Evolutionary conservation across 2,329 filamentous ascomycete species (phyloP), one percentile per base, ranked within the genome.

Genomic region (Cryphonectria parasitica): DNA sequence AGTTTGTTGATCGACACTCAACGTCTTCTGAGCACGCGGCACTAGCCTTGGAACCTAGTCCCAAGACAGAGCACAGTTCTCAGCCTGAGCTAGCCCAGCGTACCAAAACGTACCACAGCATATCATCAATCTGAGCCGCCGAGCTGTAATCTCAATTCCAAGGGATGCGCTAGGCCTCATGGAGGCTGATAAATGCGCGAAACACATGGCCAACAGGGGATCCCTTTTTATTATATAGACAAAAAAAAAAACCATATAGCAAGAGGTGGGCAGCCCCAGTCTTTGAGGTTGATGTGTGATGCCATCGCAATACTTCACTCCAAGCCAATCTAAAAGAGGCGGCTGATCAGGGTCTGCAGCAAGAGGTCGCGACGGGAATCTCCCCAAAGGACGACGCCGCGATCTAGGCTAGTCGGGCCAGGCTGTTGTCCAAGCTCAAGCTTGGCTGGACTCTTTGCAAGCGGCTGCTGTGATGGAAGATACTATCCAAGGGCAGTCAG

Each of bases 61-160:
- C 39, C 64, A 65, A 45, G 69, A 63, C 66, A 69, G 65, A 67
- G 71, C 69, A 70, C 56, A 72, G 43, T 66, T 72, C 71, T 72
- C 71, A 72, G 71, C 71, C 71, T 72, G 66, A 71, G 63, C 71
- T 72, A 68, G 67, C 41, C 56, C 52, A 34, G 39, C 28, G 56
- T 39, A 39, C 19, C 49, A 63, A 41, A 41, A 63, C n/a, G 41
- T 39, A 3, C 22, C 45, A n/a, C 8, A n/a, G 45, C 45, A 67
- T 36, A 19, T 34, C 54, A 31, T 67, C 54, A 41, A 43, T 25
- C 61, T 25, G 22, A 45, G 60, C 60, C 41, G 36, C 61, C n/a
- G 25, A 31, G 49, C 2, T 52, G 34, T 52, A 61, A 66, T 64
- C 68, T 70, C 65, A 41, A n/a, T 22, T 63, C 45, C 36, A 39